Evolutionary conservation across 352 stramenopile genomes (phyloP), one percentile per base, ranked within the genome.

Genomic region (Globisporangium recalcitrans): DNA sequence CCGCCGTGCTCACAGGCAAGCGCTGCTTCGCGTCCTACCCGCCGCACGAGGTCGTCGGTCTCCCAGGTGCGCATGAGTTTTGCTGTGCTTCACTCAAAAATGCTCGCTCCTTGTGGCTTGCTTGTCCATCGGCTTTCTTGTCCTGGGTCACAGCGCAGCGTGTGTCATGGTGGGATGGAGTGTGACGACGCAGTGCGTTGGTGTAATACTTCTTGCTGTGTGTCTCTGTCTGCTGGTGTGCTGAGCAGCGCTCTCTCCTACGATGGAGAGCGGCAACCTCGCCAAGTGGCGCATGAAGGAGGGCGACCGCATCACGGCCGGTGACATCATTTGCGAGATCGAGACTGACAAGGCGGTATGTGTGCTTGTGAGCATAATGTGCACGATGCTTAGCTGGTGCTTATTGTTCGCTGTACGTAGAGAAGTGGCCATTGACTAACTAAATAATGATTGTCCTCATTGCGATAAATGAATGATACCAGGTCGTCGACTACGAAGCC

Each of bases 311-410:
- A 98, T 99, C 73, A 74, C 65, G 24, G 89, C 96, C 0, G 96
- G 96, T 27, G 93, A 98, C 72, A 91, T 98, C 34, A 88, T 99
- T 60, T 98, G 93, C 73, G 85, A 98, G 65, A 97, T 99, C 60
- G 97, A 99, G 77, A 99, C 97, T 1, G 97, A 99, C 83, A 99
- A 99, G 84, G 97, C 97, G 13, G 96, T 78, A 57, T 34, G 71
- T 68, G n/a, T 3, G 22, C 8, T 22, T 46, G 47, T 13, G 38
- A 21, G 6, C n/a, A n/a, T n/a, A 10, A 42, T 19, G 0, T 52
- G 47, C 24, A 52, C 27, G 4, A 4, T 51, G 13, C 40, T 52
- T 8, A 31, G 19, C 31, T 54, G 32, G n/a, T n/a, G n/a, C n/a
- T 1, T 27, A 4, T 1, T 19, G 21, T 7, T 62, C 10, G n/a